These are phyloP conservation scores for Chloris gayana DNA, from an alignment of 176 grass and related monocot genomes.

Conservation along the genomic window DNA sequence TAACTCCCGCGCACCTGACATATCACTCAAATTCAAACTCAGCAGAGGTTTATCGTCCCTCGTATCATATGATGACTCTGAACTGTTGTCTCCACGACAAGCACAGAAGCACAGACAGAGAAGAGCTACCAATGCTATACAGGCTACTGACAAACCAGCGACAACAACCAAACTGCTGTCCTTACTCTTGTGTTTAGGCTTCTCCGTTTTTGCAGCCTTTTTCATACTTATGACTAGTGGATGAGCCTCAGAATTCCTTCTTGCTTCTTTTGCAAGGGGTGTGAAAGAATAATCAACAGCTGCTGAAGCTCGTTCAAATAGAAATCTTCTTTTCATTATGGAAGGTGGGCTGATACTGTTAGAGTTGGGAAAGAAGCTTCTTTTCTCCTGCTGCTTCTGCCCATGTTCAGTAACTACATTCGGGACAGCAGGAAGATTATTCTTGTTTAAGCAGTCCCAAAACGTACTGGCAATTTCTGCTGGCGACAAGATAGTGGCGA, in stretches of 20 bases:
- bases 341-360: slow-evolving; percentile 16
- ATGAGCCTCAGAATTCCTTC: slow-evolving; percentile 20
- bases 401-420: neutral
- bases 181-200: slow-evolving; percentile 26
- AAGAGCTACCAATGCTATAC: slow-evolving; percentile 48
- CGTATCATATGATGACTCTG: slow-evolving; percentile 26
- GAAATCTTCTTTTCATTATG: slow-evolving; percentile 47
- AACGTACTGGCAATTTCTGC: slow-evolving; percentile 36
- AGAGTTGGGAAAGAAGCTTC: slow-evolving; percentile 26
- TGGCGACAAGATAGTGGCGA: slow-evolving; percentile 1
- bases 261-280: slow-evolving; percentile 28
- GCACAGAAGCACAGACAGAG: slow-evolving; percentile 46
- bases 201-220: slow-evolving; percentile 18
- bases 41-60: slow-evolving; percentile 33
- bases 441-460: slow-evolving; percentile 46
- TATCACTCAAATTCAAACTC: slow-evolving; percentile 30
- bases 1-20: slow-evolving; percentile 22
- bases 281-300: slow-evolving; percentile 1
- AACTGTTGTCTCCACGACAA: slow-evolving; percentile 32
- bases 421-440: slow-evolving; percentile 16
- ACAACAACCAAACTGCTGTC: slow-evolving; percentile 22
- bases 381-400: slow-evolving; percentile 2
- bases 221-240: slow-evolving; percentile 28
- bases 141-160: slow-evolving; percentile 41
- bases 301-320: slow-evolving; percentile 23